Conservation (phyloP, 441 rosid species). For the Erodium chrysanthum region DNA sequence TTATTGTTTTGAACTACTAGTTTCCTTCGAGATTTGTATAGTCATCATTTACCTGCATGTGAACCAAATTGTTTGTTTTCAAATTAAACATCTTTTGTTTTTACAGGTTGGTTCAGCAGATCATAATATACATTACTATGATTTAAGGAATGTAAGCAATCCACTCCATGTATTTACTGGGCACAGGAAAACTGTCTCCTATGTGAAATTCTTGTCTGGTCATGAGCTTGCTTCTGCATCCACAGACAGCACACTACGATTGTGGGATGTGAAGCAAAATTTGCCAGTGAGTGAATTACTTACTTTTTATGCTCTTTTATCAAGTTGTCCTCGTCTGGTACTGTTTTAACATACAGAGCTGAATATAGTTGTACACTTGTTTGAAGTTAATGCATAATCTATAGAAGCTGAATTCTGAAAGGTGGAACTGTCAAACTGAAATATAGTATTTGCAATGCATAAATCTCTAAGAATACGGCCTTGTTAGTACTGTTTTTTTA, state of each 20-base stretch:
- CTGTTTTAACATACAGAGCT: not conserved
- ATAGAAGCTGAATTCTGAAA: not conserved
- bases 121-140: constrained; percentile 67
- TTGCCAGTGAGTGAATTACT: constrained; percentile 48
- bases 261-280: constrained; percentile 94
- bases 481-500: not conserved
- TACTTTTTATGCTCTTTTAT: constrained; percentile 2
- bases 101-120: constrained; percentile 97
- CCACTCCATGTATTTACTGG: constrained; percentile 93
- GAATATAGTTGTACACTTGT: not conserved
- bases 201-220: constrained; percentile 87
- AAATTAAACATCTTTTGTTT: constrained; percentile 16
- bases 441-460: not conserved
- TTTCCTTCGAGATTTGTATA: not conserved
- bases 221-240: constrained; percentile 98
- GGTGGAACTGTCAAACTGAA: constrained; percentile 2
- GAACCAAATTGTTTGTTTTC: constrained; percentile 6
- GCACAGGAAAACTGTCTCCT: constrained; percentile 88
- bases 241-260: constrained; percentile 85
- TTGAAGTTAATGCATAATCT: not conserved
- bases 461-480: not conserved
- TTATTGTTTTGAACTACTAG: not conserved
- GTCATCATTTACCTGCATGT: not conserved
- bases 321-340: not conserved
- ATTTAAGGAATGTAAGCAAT: constrained; percentile 33